A percentile compares a stretch with the other conserved stretches of the same genome.
Evolutionary conservation across 495 filamentous ascomycete species (phyloP).

Genomic region (Neurospora intermedia): DNA sequence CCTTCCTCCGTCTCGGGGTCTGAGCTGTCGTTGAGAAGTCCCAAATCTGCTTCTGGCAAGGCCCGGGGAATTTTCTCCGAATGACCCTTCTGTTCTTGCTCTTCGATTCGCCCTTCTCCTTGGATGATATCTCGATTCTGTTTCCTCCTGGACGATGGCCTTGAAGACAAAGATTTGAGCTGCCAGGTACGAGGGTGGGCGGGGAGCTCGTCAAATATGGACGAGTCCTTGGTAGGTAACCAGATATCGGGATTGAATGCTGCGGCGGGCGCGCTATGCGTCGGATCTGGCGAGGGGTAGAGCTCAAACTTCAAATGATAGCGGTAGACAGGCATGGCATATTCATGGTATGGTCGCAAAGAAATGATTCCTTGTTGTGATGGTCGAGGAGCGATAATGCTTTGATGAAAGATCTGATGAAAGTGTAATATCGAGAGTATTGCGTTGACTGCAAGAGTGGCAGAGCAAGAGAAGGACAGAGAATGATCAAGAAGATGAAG

Average conservation of each 20-base stretch:
- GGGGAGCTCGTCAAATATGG: slow-evolving; percentile 37
- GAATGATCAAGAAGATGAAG: neutral
- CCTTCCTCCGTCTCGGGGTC: neutral
- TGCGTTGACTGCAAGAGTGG: neutral
- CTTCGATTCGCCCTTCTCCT: neutral
- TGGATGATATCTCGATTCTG: neutral
- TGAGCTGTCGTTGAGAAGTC: neutral
- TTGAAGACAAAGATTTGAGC: neutral
- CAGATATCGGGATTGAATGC: slow-evolving; percentile 20
- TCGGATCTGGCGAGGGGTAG: slow-evolving; percentile 42
- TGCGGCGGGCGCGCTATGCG: slow-evolving; percentile 2
- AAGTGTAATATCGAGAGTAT: neutral
- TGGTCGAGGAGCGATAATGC: neutral
- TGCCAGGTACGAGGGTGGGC: slow-evolving; percentile 22
- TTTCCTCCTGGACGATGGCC: neutral
- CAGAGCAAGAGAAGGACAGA: neutral
- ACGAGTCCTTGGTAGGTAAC: slow-evolving; percentile 25
- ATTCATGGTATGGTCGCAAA: neutral
- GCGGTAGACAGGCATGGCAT: slow-evolving; percentile 68
- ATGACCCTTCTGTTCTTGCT: neutral
- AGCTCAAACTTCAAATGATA: slow-evolving; percentile 88
- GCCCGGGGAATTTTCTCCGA: neutral
- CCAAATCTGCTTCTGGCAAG: neutral
- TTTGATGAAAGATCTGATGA: neutral
- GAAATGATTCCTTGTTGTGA: neutral